Evolutionary conservation across 768 basidiomycete species (phyloP).

Genomic region (Leccinellum luteum): DNA sequence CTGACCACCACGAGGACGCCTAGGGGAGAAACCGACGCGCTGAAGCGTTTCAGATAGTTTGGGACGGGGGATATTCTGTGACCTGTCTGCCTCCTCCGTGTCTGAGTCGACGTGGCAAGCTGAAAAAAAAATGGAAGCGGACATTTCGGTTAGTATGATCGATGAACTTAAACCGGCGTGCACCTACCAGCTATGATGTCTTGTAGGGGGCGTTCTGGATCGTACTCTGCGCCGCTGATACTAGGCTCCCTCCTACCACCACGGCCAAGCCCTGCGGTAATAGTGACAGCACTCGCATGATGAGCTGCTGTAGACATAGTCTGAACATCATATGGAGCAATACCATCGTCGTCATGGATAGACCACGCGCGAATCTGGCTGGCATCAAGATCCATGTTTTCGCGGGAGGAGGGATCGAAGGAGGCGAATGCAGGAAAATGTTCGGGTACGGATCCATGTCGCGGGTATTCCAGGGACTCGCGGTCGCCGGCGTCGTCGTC

Average conservation of each 20-base stretch:
- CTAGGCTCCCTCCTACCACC: slow-evolving; percentile 49
- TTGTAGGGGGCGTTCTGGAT: slow-evolving; percentile 77
- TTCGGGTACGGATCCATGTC: slow-evolving; percentile 61
- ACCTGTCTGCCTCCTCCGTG: slow-evolving; percentile 45
- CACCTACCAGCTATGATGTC: slow-evolving; percentile 62
- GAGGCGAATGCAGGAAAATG: slow-evolving; percentile 59
- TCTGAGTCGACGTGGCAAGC: slow-evolving; percentile 49
- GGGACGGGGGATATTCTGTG: slow-evolving; percentile 47
- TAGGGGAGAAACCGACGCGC: slow-evolving; percentile 69
- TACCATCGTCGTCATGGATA: slow-evolving; percentile 63
- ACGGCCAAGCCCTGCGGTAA: slow-evolving; percentile 74
- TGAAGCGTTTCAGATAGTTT: slow-evolving; percentile 71
- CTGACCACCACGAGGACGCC: slow-evolving; percentile 59
- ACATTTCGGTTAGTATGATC: background rate
- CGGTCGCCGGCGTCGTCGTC: slow-evolving; percentile 41
- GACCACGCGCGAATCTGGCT: slow-evolving; percentile 56
- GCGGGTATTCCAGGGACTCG: slow-evolving; percentile 64
- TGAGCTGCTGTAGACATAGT: slow-evolving; percentile 84
- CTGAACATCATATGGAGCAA: slow-evolving; percentile 63
- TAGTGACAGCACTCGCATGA: slow-evolving; percentile 85
- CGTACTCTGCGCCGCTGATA: slow-evolving; percentile 78
- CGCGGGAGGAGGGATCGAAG: slow-evolving; percentile 54
- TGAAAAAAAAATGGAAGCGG: slow-evolving; percentile 39
- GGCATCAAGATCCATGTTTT: slow-evolving; percentile 55
- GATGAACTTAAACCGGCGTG: background rate